Evolutionary conservation across 495 filamentous ascomycete genomes (phyloP).

Genomic region (Chaetomium cochliodes): DNA sequence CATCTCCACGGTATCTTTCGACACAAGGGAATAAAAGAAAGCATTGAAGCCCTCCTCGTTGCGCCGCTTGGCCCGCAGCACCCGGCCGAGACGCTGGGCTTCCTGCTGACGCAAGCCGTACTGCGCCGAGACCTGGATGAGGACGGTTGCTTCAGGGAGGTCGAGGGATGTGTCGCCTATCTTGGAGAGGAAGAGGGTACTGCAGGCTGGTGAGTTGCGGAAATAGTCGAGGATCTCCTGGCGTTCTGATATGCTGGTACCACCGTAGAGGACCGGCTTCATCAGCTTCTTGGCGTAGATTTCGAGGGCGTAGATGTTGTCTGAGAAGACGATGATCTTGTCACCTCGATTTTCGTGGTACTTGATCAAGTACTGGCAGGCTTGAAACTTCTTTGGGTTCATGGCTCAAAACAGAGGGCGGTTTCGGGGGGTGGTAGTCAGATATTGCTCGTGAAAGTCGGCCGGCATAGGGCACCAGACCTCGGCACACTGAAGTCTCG

Average conservation of each 20-base stretch:
- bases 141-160: constrained; percentile 91
- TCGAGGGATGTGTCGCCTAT: constrained; percentile 98
- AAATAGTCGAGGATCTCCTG: constrained; percentile 92
- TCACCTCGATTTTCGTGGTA: constrained; percentile 95
- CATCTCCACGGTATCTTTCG: constrained; percentile 97
- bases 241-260: constrained; percentile 81
- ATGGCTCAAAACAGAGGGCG: constrained; percentile 86
- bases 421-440: constrained; percentile 49
- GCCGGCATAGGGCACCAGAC: constrained; percentile 99
- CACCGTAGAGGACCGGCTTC: constrained; percentile 92
- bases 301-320: constrained; percentile 93
- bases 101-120: constrained; percentile 98
- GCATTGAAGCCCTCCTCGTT: constrained; percentile 99
- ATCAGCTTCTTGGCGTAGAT: constrained; percentile 78
- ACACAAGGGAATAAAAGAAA: constrained; percentile 97
- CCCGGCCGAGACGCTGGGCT: constrained; percentile 89
- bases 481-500: constrained; percentile 95
- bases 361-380: constrained; percentile 93
- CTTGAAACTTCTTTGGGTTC: constrained; percentile 97
- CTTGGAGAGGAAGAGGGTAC: constrained; percentile 96
- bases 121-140: constrained; percentile 98
- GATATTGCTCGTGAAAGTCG: constrained; percentile 95
- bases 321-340: constrained; percentile 98
- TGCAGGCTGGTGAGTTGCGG: constrained; percentile 87
- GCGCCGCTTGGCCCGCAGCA: constrained; percentile 90